Base-by-base conservation (phyloP, 2,329 filamentous ascomycete species). In the Pestalotiopsis sp. region DNA sequence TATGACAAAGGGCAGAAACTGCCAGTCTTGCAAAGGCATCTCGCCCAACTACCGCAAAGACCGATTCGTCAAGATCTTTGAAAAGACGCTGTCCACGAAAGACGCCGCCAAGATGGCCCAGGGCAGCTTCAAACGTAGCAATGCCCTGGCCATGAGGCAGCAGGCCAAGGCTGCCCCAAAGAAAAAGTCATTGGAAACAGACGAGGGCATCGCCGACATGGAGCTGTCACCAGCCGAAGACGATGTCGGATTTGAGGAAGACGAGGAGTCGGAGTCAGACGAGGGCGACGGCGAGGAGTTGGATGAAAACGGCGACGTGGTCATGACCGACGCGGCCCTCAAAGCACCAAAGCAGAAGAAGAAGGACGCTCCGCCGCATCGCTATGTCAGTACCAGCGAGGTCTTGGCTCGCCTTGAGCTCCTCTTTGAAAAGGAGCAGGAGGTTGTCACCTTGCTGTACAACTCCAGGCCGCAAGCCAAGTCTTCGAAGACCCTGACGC, bases 41-140 rank as follows among this genome's bases (percentile, higher is more conserved):
- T 95, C 92, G 14, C 95, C 94, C 12, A 85, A 86, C 2, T 98
- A 93, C 80, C 91, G 95, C 74, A 98, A 97, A 79, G 95, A 99
- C 76, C 88, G 92, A 58, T 96, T 90, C 75, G 92, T 95, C 77
- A 99, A 98, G 80, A 94, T 99, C 66, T 99, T 98, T 80, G 91
- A 95, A 77, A 96, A 93, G 77, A 85, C 92, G 2, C 82, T 98
- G 68, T 88, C 86, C 61, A 81, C 86, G 61, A 97, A 97, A 79
- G 90, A 96, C 45, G 90, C 90, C 77, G 87, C 90, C 57, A 90
- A 91, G 70, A 97, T 97, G 92, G 87, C 90, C 3, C 89, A 92
- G 69, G 84, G 83, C 61, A 86, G 84, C 64, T 88, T 94, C 77
- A 91, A 90, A 74, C 84, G 89, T 45, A 86, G 87, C 65, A 93